A percentile compares a stretch with the other conserved stretches of the same genome.
phyloP scores from a whole-genome alignment of 73 alveolate genomes.

The Paraurostyla sp. region DNA sequence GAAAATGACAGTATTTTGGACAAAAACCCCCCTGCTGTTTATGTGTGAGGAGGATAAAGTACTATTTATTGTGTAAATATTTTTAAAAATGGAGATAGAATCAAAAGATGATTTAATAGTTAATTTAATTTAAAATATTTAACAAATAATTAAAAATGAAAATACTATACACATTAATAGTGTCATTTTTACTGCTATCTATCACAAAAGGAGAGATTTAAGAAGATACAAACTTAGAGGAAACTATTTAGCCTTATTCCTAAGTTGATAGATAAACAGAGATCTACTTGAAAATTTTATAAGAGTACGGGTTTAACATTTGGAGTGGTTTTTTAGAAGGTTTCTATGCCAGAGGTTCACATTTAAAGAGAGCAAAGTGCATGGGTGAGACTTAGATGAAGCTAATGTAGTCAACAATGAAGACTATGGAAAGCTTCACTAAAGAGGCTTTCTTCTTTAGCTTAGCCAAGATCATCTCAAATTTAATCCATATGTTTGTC shows the following conservation, averaged over 20 bases:
- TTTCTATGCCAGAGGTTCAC: constrained; percentile 29
- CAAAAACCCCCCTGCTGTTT: constrained; percentile 36
- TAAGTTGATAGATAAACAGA: not conserved
- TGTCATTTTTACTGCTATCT: not conserved
- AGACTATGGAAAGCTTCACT: not conserved
- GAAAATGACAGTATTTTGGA: too few species aligned
- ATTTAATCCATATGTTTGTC: not conserved
- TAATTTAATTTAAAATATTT: not conserved
- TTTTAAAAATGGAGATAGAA: not conserved
- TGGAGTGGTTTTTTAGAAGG: constrained; percentile 47
- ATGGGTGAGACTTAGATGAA: constrained; percentile 7
- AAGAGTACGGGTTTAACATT: not conserved
- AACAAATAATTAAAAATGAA: not conserved
- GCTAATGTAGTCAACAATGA: not conserved
- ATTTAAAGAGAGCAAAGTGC: constrained; percentile 18
- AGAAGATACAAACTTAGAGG: not conserved
- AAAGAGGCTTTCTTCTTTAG: constrained; percentile 9
- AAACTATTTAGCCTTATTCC: not conserved
- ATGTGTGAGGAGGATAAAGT: too few species aligned
- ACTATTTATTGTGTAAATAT: not conserved
- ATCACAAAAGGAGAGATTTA: not conserved
- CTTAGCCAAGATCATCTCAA: not conserved
- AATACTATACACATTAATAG: not conserved
- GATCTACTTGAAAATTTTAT: not conserved
- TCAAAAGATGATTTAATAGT: too few species aligned